These are phyloP conservation scores for Diaporthe capsici DNA, from an alignment of 2,329 filamentous ascomycete species.

Conservation along the genomic window DNA sequence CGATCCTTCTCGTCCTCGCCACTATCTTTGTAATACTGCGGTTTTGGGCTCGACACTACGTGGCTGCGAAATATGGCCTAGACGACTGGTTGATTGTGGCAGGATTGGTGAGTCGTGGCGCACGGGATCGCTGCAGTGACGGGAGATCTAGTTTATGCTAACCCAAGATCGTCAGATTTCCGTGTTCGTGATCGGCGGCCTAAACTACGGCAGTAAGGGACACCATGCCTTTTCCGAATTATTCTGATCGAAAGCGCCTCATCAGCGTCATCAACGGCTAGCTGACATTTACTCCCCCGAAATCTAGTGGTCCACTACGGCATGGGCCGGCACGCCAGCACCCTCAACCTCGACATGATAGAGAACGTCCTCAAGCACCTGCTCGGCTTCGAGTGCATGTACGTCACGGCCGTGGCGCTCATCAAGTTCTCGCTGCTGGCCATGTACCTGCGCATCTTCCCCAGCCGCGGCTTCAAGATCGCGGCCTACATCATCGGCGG, in stretches of 20 bases:
- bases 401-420: slow-evolving; percentile 43
- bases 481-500: slow-evolving; percentile 40
- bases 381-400: slow-evolving; percentile 40
- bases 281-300: neutral
- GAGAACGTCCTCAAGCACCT: slow-evolving; percentile 44
- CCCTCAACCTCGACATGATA: slow-evolving; percentile 36
- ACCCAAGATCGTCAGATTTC: slow-evolving; percentile 28
- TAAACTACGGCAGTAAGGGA: slow-evolving; percentile 43
- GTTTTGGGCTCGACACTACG: slow-evolving; percentile 41
- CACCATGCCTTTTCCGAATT: neutral
- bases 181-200: slow-evolving; percentile 37
- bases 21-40: slow-evolving; percentile 38
- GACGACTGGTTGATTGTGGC: slow-evolving; percentile 41
- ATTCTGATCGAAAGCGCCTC: too few species aligned
- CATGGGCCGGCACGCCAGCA: slow-evolving; percentile 39
- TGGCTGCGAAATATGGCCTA: slow-evolving; percentile 30
- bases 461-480: slow-evolving; percentile 44
- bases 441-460: slow-evolving; percentile 48
- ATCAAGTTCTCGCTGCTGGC: slow-evolving; percentile 46
- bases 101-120: slow-evolving; percentile 32
- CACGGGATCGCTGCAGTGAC: neutral
- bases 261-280: too few species aligned
- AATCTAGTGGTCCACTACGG: slow-evolving; percentile 41
- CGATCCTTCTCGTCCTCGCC: slow-evolving; percentile 40
- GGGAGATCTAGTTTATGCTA: neutral